Evolutionary conservation across 768 basidiomycete species (phyloP).

Genomic region (Panellus pusillus): DNA sequence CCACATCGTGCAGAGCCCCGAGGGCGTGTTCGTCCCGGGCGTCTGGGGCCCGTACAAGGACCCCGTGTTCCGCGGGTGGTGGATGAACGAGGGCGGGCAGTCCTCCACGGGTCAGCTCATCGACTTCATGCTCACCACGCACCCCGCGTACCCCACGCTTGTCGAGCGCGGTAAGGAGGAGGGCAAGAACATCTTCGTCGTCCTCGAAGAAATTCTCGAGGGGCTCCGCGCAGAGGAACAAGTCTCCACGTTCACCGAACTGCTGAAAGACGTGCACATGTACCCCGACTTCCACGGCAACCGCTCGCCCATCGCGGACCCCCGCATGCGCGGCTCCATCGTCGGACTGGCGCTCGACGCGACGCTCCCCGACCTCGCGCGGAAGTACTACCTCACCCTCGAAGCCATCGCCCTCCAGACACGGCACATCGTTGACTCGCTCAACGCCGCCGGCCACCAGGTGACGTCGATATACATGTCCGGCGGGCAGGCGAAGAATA

Average conservation of each 20-base stretch:
- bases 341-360: conserved; percentile 81
- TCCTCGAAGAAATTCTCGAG: conserved; percentile 75
- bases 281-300: conserved; percentile 99
- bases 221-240: conserved; percentile 55
- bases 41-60: conserved; percentile 95
- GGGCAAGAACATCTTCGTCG: conserved; percentile 59
- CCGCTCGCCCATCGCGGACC: conserved; percentile 90
- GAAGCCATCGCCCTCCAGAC: conserved; percentile 97
- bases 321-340: conserved; percentile 92
- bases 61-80: conserved; percentile 90
- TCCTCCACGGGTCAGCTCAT: conserved; percentile 97
- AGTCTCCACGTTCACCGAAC: conserved; percentile 69
- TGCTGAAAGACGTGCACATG: conserved; percentile 90
- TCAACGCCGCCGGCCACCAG: conserved; percentile 84
- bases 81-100: conserved; percentile 99
- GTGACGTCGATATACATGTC: conserved; percentile 88
- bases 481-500: conserved; percentile 91
- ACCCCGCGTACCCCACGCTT: conserved; percentile 81
- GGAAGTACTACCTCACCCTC: conserved; percentile 87
- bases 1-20: conserved; percentile 83
- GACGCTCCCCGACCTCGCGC: conserved; percentile 79
- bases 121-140: conserved; percentile 92
- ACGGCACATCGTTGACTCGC: conserved; percentile 86
- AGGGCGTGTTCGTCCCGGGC: conserved; percentile 85
- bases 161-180: conserved; percentile 60